Base-by-base conservation (phyloP, 2,329 filamentous ascomycete genomes). In the Chrysoporthe cubensis region DNA sequence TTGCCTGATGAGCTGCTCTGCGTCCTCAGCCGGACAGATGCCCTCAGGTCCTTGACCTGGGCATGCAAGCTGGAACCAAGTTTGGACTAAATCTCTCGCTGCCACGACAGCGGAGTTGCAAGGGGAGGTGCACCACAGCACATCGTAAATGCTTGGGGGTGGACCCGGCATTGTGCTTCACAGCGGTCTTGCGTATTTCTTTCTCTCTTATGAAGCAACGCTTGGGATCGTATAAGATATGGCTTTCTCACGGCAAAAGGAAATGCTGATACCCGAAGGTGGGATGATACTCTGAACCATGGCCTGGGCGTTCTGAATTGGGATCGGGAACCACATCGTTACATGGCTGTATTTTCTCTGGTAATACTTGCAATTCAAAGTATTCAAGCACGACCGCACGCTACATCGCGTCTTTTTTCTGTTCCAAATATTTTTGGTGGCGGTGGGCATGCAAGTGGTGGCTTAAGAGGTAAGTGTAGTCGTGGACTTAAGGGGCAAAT, bases 1-100 rank as follows among this genome's bases (percentile, higher is more conserved):
- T 86, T 73, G 77, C 81, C 46, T 58, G 21, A 34, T 65, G 64
- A 66, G 44, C 32, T 26, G 32, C 1, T 21, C 11, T 16, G n/a
- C 34, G 6, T 40, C 6, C 7, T 32, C n/a, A 16, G 4, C 3
- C 11, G 46, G 26, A 13, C 59, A 46, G 57, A 16, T 26, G 8
- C 44, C 43, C 26, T 3, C 40, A 8, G 21, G 16, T 37, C 40
- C 26, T 26, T 16, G 11, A 32, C n/a, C 26, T 8, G 6, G 42
- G 21, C 58, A 46, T 7, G 42, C 11, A 52, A 52, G 48, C 11
- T 52, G 21, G 48, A 52, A 52, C 11, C 8, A 32, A 54, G 14
- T 16, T 4, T 54, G 21, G 50, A 26, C 26, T 16, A 54, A 9
- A 44, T 44, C 1, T 4, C n/a, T 59, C 5, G 18, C 11, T 5